Percentiles rank a stretch among this genome's conserved stretches.
Conservation (phyloP, 2,329 filamentous ascomycete species). For the Fusarium sp. region DNA sequence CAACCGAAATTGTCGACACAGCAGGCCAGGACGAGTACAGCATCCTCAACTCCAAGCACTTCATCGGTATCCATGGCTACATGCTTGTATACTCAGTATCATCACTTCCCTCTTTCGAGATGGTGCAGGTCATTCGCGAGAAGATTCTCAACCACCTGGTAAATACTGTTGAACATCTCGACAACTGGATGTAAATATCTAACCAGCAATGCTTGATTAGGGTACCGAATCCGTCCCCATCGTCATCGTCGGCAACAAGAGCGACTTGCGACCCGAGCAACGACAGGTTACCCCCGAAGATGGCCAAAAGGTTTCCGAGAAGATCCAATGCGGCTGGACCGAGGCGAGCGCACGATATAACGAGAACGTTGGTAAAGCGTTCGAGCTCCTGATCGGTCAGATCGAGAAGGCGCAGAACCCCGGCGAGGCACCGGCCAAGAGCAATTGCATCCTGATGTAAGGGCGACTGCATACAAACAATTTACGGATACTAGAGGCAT, state of each 20-base stretch:
- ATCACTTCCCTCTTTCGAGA: conserved; percentile 94
- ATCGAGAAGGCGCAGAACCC: conserved; percentile 96
- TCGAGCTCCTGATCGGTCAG: conserved; percentile 93
- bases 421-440: conserved; percentile 81
- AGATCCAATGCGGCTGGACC: conserved; percentile 92
- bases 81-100: conserved; percentile 99
- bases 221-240: conserved; percentile 93
- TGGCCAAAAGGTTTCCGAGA: conserved; percentile 84
- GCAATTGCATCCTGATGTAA: conserved; percentile 89
- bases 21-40: conserved; percentile 99
- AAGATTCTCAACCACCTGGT: conserved; percentile 98
- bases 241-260: conserved; percentile 97
- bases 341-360: conserved; percentile 95
- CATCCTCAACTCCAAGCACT: conserved; percentile 97
- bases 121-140: conserved; percentile 94
- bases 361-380: conserved; percentile 91
- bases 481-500: conserved; percentile 2
- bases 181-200: background rate
- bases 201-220: conserved; percentile 58
- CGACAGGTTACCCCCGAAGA: conserved; percentile 90
- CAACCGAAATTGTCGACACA: conserved; percentile 98
- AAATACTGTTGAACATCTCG: conserved; percentile 52
- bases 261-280: conserved; percentile 91
- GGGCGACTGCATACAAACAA: conserved; percentile 1
- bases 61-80: conserved; percentile 98